Conservation (phyloP, 2,329 filamentous ascomycete species). For the Penicillium sp. region DNA sequence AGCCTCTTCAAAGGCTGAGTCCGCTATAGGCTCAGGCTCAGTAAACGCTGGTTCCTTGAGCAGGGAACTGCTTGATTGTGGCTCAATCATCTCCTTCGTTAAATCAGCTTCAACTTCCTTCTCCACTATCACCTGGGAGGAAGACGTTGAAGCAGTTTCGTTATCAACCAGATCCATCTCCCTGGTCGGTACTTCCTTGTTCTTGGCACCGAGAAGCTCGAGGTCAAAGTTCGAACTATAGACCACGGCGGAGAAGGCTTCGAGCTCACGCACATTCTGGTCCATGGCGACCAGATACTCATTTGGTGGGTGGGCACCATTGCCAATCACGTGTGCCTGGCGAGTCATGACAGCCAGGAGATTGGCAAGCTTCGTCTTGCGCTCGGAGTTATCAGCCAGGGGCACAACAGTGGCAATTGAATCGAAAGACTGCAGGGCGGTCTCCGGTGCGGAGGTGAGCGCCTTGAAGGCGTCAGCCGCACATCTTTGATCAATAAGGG, state of each 20-base stretch:
- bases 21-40: slow-evolving; percentile 10
- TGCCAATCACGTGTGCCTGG: slow-evolving; percentile 86
- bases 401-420: slow-evolving; percentile 45
- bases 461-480: slow-evolving; percentile 72
- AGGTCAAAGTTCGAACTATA: slow-evolving; percentile 49
- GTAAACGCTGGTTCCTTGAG: not conserved
- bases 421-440: slow-evolving; percentile 43
- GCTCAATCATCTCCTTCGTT: slow-evolving; percentile 2
- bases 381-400: slow-evolving; percentile 33
- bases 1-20: slow-evolving; percentile 35
- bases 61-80: not conserved
- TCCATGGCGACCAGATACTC: slow-evolving; percentile 47
- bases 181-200: slow-evolving; percentile 6
- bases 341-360: slow-evolving; percentile 85
- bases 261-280: slow-evolving; percentile 47
- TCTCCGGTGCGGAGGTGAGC: slow-evolving; percentile 39
- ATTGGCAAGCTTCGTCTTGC: slow-evolving; percentile 75
- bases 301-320: slow-evolving; percentile 54
- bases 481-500: slow-evolving; percentile 78
- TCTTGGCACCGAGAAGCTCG: slow-evolving; percentile 28
- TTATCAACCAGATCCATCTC: slow-evolving; percentile 6
- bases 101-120: slow-evolving; percentile 14
- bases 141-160: slow-evolving; percentile 14
- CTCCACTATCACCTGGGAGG: slow-evolving; percentile 21
- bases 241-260: slow-evolving; percentile 50